Evolutionary conservation across 257 asterid genomes (phyloP).

Genomic region (Plantago major): DNA sequence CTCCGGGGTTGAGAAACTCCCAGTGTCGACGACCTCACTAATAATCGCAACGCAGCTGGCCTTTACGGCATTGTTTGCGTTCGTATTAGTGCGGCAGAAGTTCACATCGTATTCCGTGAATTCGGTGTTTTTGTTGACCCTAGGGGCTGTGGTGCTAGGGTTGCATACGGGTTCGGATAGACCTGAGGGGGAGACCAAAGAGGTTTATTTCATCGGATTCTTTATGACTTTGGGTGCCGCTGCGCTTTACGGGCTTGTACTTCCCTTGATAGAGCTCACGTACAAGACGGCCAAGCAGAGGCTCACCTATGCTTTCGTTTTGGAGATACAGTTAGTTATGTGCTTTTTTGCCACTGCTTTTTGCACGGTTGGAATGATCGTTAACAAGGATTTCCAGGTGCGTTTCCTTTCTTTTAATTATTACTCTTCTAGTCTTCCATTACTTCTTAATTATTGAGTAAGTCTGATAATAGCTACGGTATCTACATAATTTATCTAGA

Average conservation of each 20-base stretch:
- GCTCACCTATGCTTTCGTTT: conserved; percentile 20
- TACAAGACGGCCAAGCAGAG: conserved; percentile 28
- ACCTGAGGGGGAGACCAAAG: conserved; percentile 35
- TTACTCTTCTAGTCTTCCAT: no score
- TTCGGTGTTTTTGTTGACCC: conserved; percentile 37
- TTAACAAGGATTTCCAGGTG: conserved; percentile 42
- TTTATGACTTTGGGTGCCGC: conserved; percentile 37
- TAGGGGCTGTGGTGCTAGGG: conserved; percentile 35
- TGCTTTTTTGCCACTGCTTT: conserved; percentile 31
- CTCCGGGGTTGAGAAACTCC: conserved; percentile 32
- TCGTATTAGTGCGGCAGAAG: conserved; percentile 30
- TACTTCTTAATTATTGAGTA: no score
- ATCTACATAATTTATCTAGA: no score
- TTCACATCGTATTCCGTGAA: conserved; percentile 39
- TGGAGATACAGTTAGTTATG: conserved; percentile 41
- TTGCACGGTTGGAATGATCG: conserved; percentile 34
- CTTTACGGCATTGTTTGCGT: conserved; percentile 40
- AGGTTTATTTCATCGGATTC: conserved; percentile 27
- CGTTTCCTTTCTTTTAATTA: no score
- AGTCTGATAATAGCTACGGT: no score
- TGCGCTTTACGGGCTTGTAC: conserved; percentile 32
- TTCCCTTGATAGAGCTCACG: conserved; percentile 35
- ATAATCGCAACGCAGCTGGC: conserved; percentile 41
- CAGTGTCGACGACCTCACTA: conserved; percentile 40
- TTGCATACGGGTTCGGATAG: conserved; percentile 33